A percentile compares a stretch with the other conserved stretches of the same genome.
Evolutionary conservation across 2,329 filamentous ascomycete species (phyloP).

Genomic region (Aspergillus spinulosporus): DNA sequence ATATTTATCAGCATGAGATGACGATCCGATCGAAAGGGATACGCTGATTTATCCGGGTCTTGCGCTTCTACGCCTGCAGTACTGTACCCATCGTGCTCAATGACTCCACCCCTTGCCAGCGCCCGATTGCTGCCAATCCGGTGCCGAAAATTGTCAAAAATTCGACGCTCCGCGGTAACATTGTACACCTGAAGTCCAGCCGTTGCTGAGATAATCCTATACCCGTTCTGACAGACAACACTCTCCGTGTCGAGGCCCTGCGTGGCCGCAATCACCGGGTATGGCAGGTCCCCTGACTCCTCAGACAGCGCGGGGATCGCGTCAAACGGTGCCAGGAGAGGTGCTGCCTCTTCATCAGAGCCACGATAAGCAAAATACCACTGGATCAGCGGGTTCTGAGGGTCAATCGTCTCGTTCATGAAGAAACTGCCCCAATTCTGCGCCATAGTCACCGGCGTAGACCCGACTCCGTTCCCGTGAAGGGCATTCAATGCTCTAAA

Average conservation of each 20-base stretch:
- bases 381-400: neutral
- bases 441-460: neutral
- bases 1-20: neutral
- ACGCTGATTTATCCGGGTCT: neutral
- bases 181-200: neutral
- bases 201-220: neutral
- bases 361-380: constrained; percentile 7
- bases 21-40: neutral
- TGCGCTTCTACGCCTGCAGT: neutral
- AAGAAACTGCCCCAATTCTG: neutral
- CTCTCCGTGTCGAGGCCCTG: neutral
- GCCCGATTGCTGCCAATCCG: neutral
- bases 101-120: neutral
- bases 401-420: neutral
- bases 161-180: neutral
- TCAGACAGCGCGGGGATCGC: neutral
- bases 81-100: neutral
- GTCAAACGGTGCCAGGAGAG: constrained; percentile 2
- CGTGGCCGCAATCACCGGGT: neutral
- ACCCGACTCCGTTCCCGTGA: neutral
- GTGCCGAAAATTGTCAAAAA: neutral
- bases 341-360: neutral
- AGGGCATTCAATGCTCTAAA: neutral
- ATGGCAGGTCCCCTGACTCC: neutral
- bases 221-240: neutral